Evolutionary conservation across 2,329 filamentous ascomycete genomes (phyloP).

Genomic region (Coniochaeta sp.): DNA sequence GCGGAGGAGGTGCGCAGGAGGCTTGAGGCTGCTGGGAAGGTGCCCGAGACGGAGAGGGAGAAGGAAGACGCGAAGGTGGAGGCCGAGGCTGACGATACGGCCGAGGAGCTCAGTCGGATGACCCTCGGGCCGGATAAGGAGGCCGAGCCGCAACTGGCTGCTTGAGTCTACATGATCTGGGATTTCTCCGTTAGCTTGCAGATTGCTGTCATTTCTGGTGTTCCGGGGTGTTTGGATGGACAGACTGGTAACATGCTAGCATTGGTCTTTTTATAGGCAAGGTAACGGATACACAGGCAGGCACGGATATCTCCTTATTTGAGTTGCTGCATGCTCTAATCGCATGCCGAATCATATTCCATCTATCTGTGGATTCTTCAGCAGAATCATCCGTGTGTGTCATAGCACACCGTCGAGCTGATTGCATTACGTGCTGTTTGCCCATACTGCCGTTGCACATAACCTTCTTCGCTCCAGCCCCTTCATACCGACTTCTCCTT

Average conservation of each 20-base stretch:
- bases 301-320: neutral
- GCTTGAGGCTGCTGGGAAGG: constrained; percentile 40
- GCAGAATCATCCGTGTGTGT: no score
- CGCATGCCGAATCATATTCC: no score
- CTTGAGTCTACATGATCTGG: neutral
- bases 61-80: constrained; percentile 21
- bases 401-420: no score
- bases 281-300: neutral
- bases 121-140: neutral
- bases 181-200: neutral
- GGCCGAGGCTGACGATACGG: neutral
- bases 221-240: neutral
- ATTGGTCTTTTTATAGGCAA: neutral
- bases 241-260: neutral
- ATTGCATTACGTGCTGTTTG: no score
- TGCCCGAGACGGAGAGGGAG: constrained; percentile 18
- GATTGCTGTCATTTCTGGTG: neutral
- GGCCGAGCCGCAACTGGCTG: neutral
- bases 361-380: no score
- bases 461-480: no score
- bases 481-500: no score
- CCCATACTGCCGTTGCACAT: no score
- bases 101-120: constrained; percentile 3
- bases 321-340: no score
- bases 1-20: constrained; percentile 39